phyloP scores from a whole-genome alignment of 1,284 basidiomycete species.

The Tylopilus sp. region DNA sequence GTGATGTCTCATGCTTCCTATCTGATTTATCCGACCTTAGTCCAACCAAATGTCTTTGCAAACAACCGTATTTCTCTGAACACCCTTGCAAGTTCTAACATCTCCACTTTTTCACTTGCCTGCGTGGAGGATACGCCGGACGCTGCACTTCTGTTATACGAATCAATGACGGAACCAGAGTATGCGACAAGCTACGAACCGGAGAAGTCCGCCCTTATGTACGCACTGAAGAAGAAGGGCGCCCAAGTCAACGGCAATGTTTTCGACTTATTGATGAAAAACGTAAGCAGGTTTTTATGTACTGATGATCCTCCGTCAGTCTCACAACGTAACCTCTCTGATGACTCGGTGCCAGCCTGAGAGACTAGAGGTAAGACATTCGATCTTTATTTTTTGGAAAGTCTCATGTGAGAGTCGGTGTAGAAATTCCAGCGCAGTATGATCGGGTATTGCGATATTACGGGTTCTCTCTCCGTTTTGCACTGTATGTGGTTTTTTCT shows the following conservation, averaged over 20 bases:
- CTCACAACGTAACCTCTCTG: neutral
- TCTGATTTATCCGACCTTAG: slow-evolving; percentile 21
- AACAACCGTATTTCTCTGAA: no score
- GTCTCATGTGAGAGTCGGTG: no score
- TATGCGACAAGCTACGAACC: no score
- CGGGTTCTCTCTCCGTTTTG: no score
- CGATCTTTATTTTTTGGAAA: neutral
- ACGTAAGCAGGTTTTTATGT: no score
- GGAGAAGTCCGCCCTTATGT: no score
- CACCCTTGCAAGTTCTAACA: slow-evolving; percentile 23
- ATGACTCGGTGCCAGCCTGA: slow-evolving; percentile 27
- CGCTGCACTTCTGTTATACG: slow-evolving; percentile 30
- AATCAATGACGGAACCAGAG: no score
- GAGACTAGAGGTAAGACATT: slow-evolving; percentile 26
- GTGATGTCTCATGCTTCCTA: neutral
- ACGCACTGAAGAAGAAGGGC: slow-evolving; percentile 34
- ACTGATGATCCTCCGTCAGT: no score
- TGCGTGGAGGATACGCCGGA: slow-evolving; percentile 27
- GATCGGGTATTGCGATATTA: no score
- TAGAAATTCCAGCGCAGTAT: no score
- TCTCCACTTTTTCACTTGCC: slow-evolving; percentile 14
- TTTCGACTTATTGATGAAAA: slow-evolving; percentile 41
- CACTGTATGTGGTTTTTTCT: no score
- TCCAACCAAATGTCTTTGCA: slow-evolving; percentile 28
- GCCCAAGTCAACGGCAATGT: slow-evolving; percentile 23